Evolutionary conservation across 139 green algal genomes (phyloP).

Genomic region (Chlorella sp.): DNA sequence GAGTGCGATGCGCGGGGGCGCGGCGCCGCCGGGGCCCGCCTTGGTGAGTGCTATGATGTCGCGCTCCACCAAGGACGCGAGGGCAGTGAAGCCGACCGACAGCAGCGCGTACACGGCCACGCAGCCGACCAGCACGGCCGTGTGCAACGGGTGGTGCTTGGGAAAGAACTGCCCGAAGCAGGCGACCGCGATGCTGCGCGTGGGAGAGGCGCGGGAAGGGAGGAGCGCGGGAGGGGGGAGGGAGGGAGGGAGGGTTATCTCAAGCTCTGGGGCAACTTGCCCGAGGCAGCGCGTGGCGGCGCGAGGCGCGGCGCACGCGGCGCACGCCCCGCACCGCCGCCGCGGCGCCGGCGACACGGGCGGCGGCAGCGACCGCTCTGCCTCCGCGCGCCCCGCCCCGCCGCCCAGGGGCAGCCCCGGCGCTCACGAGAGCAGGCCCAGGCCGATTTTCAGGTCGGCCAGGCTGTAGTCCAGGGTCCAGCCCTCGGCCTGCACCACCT

Average conservation of each 20-base stretch:
- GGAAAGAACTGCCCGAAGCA: slow-evolving; percentile 78
- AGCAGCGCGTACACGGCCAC: slow-evolving; percentile 63
- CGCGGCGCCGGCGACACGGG: background rate
- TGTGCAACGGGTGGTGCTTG: slow-evolving; percentile 68
- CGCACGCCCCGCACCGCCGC: background rate
- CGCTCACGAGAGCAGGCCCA: slow-evolving; percentile 71
- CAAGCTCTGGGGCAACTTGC: background rate
- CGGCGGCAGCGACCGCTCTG: background rate
- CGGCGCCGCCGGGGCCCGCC: too few relatives aligned
- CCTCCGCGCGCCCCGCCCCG: background rate
- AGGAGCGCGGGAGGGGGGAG: background rate
- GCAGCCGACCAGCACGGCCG: slow-evolving; percentile 59
- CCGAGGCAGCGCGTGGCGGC: too few relatives aligned
- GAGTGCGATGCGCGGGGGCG: too few relatives aligned
- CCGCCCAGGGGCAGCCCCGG: too few relatives aligned
- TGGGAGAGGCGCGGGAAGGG: background rate
- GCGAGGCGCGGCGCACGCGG: background rate
- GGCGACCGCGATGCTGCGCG: slow-evolving; percentile 65
- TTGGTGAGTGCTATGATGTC: too few relatives aligned
- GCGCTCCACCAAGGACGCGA: too few relatives aligned
- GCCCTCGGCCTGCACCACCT: slow-evolving; percentile 58
- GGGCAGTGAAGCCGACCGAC: too few relatives aligned
- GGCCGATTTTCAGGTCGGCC: slow-evolving; percentile 72
- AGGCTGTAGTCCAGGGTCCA: slow-evolving; percentile 64
- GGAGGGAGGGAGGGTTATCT: background rate